Conservation (phyloP, 805 yeast species). For the Candida anglica region DNA sequence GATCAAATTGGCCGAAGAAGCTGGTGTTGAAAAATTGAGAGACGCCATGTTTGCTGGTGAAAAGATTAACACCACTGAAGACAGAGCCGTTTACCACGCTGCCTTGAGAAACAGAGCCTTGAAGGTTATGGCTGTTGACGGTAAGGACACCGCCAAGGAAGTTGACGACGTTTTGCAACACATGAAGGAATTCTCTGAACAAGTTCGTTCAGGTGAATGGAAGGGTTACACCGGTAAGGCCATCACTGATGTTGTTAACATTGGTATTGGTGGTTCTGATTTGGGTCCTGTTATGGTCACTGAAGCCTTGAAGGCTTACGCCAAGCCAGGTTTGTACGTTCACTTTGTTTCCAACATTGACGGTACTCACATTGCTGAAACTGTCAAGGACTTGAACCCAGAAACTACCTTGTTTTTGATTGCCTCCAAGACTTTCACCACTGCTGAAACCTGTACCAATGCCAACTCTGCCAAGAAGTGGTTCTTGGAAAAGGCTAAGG, state of each 20-base stretch:
- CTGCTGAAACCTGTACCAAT: constrained; percentile 96
- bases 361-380: constrained; percentile 95
- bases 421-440: constrained; percentile 98
- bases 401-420: constrained; percentile 91
- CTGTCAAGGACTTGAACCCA: constrained; percentile 69
- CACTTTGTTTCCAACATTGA: constrained; percentile 98
- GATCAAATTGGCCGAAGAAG: constrained; percentile 81
- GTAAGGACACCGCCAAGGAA: constrained; percentile 83
- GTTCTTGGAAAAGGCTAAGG: constrained; percentile 76
- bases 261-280: constrained; percentile 99
- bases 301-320: constrained; percentile 91
- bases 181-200: constrained; percentile 92
- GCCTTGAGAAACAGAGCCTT: constrained; percentile 92
- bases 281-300: constrained; percentile 99
- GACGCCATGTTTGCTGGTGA: constrained; percentile 91
- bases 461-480: constrained; percentile 93
- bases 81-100: constrained; percentile 94
- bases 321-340: constrained; percentile 66
- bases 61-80: constrained; percentile 93
- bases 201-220: constrained; percentile 91
- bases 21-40: constrained; percentile 80
- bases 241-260: constrained; percentile 92
- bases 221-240: constrained; percentile 94
- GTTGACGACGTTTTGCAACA: constrained; percentile 89
- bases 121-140: constrained; percentile 85